A percentile compares a stretch with the other conserved stretches of the same genome.
Evolutionary conservation across 257 asterid genomes (phyloP).

Genomic region (Phtheirospermum japonicum): DNA sequence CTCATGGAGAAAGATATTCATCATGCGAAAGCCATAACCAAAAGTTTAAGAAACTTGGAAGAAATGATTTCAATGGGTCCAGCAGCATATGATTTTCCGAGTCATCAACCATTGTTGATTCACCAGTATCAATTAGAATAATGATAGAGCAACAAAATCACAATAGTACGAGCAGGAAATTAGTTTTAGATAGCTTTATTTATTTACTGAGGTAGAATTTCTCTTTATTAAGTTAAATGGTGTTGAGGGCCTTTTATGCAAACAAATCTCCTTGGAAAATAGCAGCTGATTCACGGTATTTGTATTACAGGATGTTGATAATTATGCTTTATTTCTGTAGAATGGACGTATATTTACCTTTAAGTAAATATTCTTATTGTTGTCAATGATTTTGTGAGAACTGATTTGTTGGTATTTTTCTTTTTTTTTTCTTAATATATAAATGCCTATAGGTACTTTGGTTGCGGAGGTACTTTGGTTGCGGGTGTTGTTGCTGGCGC

Average conservation of each 20-base stretch:
- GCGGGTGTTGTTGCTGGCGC: constrained; percentile 86
- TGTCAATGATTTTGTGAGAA: constrained; percentile 5
- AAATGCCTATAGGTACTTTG: constrained; percentile 54
- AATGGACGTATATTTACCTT: no score
- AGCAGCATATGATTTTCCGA: background rate
- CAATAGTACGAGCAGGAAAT: background rate
- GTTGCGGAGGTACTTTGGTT: constrained; percentile 56
- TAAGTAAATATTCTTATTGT: no score
- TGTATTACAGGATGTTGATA: no score
- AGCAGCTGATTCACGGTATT: no score
- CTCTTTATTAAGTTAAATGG: no score
- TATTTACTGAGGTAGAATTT: background rate
- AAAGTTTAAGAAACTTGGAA: background rate
- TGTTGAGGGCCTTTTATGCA: no score
- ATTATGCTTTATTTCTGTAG: no score
- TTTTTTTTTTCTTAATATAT: no score
- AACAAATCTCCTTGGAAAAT: no score
- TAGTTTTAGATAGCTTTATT: background rate
- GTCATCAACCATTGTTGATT: background rate
- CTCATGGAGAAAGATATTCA: no score
- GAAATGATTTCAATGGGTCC: no score
- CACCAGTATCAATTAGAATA: background rate
- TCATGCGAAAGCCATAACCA: background rate
- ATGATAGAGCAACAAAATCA: constrained; percentile 9
- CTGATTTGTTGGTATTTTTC: constrained; percentile 8